Conservation (phyloP, 768 basidiomycete species). For the Tylopilus intermedius region DNA sequence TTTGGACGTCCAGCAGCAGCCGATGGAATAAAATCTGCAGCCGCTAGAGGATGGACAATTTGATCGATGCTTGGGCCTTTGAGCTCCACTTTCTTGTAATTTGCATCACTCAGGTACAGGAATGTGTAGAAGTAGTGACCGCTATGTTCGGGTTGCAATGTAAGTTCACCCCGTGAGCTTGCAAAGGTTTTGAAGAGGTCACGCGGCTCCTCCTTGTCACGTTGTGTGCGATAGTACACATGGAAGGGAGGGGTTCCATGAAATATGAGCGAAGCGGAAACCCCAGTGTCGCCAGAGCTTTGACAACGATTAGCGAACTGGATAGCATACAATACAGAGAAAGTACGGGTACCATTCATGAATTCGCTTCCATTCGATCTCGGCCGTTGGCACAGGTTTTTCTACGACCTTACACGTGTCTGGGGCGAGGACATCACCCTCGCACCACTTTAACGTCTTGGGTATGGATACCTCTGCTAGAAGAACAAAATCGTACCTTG, state of each 20-base stretch:
- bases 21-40: conserved; percentile 60
- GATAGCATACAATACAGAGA: conserved; percentile 3
- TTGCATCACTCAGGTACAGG: conserved; percentile 70
- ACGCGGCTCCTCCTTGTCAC: conserved; percentile 58
- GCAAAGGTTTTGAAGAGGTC: conserved; percentile 58
- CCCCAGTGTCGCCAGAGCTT: conserved; percentile 88
- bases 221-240: conserved; percentile 71
- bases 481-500: conserved; percentile 36
- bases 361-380: conserved; percentile 84
- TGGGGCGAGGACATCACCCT: conserved; percentile 79
- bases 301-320: neutral
- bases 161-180: conserved; percentile 73
- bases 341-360: conserved; percentile 68
- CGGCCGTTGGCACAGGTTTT: conserved; percentile 70
- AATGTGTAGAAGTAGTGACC: conserved; percentile 88
- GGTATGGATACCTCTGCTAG: neutral
- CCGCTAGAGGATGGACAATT: conserved; percentile 83
- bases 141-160: conserved; percentile 80
- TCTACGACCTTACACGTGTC: conserved; percentile 75
- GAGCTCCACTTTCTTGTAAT: conserved; percentile 75
- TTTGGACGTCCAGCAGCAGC: conserved; percentile 41
- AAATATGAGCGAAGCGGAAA: conserved; percentile 79
- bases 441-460: conserved; percentile 50
- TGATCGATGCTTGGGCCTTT: conserved; percentile 78
- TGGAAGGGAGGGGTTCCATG: conserved; percentile 88